A percentile compares a stretch with the other conserved stretches of the same genome.
These are phyloP conservation scores for Rhizophagus clarus DNA, from an alignment of 192 early-diverging fungal genomes.

Conservation along the genomic window DNA sequence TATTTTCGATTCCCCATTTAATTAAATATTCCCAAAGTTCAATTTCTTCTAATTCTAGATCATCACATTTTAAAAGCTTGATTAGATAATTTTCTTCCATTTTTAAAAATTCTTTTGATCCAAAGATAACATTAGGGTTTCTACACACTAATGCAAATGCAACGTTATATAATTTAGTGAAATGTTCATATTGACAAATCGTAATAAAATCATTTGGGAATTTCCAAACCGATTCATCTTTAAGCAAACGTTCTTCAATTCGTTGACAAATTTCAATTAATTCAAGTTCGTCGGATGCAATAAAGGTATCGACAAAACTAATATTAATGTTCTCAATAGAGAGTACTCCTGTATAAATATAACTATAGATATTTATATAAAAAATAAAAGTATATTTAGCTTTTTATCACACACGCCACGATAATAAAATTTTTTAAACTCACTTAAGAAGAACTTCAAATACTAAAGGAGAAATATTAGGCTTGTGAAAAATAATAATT, in stretches of 20 bases:
- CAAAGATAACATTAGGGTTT: neutral
- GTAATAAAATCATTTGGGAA: neutral
- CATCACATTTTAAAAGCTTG: neutral
- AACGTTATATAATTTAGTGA: neutral
- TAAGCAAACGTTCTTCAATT: neutral
- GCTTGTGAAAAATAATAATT: neutral
- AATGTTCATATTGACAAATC: neutral
- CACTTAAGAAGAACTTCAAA: constrained; percentile 15
- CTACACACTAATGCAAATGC: neutral
- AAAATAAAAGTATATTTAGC: neutral
- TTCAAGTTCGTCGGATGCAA: constrained; percentile 6
- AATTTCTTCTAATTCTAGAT: constrained; percentile 11
- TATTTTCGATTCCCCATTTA: constrained; percentile 18
- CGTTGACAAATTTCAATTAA: neutral
- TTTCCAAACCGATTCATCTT: neutral
- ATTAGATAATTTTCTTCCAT: neutral
- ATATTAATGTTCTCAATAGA: neutral
- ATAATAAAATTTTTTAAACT: neutral
- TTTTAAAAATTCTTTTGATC: neutral
- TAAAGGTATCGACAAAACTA: neutral
- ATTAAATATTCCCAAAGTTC: constrained; percentile 12
- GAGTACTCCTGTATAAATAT: constrained; percentile 15
- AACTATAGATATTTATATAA: neutral
- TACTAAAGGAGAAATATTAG: constrained; percentile 1
- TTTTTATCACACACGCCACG: neutral